Evolutionary conservation across 225 moss, liverwort and hornwort species (phyloP).

Genomic region (Thuidium tamariscinum): DNA sequence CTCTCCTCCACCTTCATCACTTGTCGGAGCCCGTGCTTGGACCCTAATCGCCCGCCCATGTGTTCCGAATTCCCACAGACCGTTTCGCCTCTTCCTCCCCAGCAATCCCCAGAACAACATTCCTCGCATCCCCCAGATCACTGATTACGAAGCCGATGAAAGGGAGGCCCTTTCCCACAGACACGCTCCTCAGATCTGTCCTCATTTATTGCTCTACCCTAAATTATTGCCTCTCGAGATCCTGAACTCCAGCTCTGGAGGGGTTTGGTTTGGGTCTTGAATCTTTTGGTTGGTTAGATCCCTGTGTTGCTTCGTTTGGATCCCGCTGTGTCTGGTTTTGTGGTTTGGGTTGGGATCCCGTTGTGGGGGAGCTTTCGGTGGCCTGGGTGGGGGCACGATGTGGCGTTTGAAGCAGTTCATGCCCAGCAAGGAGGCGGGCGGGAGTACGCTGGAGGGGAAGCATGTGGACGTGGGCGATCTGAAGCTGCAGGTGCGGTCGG

Average conservation of each 20-base stretch:
- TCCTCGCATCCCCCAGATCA: no score
- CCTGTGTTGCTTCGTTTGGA: neutral
- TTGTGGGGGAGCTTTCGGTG: neutral
- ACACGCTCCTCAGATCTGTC: neutral
- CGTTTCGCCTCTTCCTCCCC: neutral
- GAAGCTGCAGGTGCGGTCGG: slow-evolving; percentile 85
- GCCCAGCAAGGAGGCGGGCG: slow-evolving; percentile 71
- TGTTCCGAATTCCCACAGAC: neutral
- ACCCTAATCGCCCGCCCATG: neutral
- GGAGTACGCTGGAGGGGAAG: slow-evolving; percentile 64
- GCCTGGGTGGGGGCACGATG: slow-evolving; percentile 29
- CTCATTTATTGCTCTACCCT: neutral
- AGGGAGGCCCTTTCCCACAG: neutral
- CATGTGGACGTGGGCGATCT: slow-evolving; percentile 82
- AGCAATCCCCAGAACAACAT: neutral
- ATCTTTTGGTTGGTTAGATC: neutral
- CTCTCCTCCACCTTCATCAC: neutral
- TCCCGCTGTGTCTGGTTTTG: neutral
- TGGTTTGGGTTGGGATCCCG: neutral
- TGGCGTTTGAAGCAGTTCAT: slow-evolving; percentile 97
- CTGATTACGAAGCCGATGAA: neutral
- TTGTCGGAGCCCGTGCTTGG: neutral
- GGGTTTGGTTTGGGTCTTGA: neutral
- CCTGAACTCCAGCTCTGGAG: neutral
- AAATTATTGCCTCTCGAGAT: neutral